Conservation (phyloP, 768 basidiomycete species). For the Pulveroboletus frians region DNA sequence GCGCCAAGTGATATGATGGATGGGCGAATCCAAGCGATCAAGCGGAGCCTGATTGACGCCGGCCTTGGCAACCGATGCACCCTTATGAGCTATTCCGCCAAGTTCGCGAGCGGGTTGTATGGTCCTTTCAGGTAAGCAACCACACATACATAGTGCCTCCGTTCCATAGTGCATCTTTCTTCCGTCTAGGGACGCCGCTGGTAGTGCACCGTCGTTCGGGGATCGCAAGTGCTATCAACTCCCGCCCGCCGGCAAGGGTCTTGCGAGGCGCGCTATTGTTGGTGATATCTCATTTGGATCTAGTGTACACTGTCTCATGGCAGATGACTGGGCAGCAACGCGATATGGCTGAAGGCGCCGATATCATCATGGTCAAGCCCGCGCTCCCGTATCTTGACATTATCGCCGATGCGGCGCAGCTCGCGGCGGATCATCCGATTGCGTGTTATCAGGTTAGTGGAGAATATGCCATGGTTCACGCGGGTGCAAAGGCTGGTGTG, state of each 20-base stretch:
- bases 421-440: conserved; percentile 84
- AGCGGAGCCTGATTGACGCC: conserved; percentile 73
- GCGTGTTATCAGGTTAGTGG: conserved; percentile 98
- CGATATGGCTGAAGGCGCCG: conserved; percentile 87
- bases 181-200: conserved; percentile 81
- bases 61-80: conserved; percentile 85
- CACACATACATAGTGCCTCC: background rate
- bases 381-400: conserved; percentile 95
- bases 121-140: conserved; percentile 83
- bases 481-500: conserved; percentile 90
- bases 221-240: conserved; percentile 98
- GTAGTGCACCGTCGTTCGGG: conserved; percentile 91
- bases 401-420: conserved; percentile 77
- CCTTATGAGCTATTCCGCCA: conserved; percentile 96
- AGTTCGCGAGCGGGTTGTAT: conserved; percentile 92
- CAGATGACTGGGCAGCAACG: conserved; percentile 54
- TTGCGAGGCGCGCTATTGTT: conserved; percentile 91
- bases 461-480: conserved; percentile 95
- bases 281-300: conserved; percentile 27
- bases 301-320: background rate
- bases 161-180: background rate
- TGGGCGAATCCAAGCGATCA: conserved; percentile 87
- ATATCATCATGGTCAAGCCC: conserved; percentile 99
- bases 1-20: conserved; percentile 99
- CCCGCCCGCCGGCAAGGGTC: conserved; percentile 80